Base-by-base conservation (phyloP, 2,329 filamentous ascomycete species). In the Fusarium oligoseptatum region DNA sequence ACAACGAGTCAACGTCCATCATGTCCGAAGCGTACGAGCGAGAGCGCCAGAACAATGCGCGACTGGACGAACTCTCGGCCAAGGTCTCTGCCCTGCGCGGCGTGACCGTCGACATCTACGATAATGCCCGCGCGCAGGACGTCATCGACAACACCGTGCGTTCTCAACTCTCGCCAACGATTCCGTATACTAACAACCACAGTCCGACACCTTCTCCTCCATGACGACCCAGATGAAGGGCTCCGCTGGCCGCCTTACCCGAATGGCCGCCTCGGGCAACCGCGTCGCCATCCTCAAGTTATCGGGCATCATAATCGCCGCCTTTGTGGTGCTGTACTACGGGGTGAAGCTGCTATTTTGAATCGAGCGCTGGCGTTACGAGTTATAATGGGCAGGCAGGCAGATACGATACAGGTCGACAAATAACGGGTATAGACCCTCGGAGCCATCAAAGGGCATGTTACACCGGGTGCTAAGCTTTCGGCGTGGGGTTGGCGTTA, bases 91-190 rank as follows among this genome's bases (percentile, higher is more conserved):
- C 95, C 62, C 90, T 99, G 73, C 95, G 96, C 80, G 94, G 94
- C 83, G 95, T 99, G 60, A 99, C 97, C 48, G 91, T 98, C 75
- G 95, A 99, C 86, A 99, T 99, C 80, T 98, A 98, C 88, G 95
- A 98, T 85, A 95, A 97, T 82, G 97, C 97, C 60, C 91, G 95
- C 68, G 91, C 94, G 78, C 96, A 98, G 79, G 91, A 93, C 76
- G 90, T 97, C 73, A 94, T 99, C 76, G 95, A 99, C 84, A 92
- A 91, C 80, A 96, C 94, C 43, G 94, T 97, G 88, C 68, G 91
- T 75, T 36, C 41, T 43, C 17, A 52, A 17, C 15, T 27, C 20
- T 15, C 32, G 9, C 56, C 20, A n/a, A 10, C 36, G 20, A 22
- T 12, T 14, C 10, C 29, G 15, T 22, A 69, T 63, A 76, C 57